Conservation (phyloP, 2,329 filamentous ascomycete species). For the Xylariaceae sp. region DNA sequence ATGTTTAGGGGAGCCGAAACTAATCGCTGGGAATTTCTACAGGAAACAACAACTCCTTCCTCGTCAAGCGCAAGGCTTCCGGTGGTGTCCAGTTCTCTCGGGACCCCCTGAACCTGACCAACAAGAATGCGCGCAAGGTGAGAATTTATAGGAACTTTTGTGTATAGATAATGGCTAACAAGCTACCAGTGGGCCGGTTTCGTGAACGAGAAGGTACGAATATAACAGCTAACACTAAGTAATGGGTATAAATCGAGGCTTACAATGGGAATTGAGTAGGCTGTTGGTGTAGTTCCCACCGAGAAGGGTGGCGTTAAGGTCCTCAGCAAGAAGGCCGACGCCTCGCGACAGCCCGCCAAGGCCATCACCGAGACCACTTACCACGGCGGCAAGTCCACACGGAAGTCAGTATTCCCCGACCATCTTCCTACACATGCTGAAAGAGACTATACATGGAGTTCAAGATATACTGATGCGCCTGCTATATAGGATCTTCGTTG, state of each 20-base stretch:
- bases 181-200: constrained; percentile 80
- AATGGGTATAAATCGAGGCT: constrained; percentile 16
- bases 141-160: constrained; percentile 12
- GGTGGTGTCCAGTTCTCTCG: constrained; percentile 90
- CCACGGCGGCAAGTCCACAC: constrained; percentile 73
- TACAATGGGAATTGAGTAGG: constrained; percentile 57
- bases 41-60: constrained; percentile 90
- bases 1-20: constrained; percentile 14
- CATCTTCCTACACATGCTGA: not conserved
- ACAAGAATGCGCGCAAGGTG: constrained; percentile 92
- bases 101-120: constrained; percentile 91
- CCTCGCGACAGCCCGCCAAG: constrained; percentile 75
- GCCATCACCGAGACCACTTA: constrained; percentile 70
- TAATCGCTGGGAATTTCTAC: constrained; percentile 35
- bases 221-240: constrained; percentile 5
- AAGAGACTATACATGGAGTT: not conserved
- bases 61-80: constrained; percentile 84
- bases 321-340: constrained; percentile 82
- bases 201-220: constrained; percentile 86
- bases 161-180: constrained; percentile 44
- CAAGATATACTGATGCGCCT: constrained; percentile 14
- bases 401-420: constrained; percentile 69
- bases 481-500: constrained; percentile 78
- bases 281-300: constrained; percentile 77
- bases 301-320: constrained; percentile 83